Percentiles rank a stretch among this genome's conserved stretches.
Evolutionary conservation across 306 rosid genomes (phyloP).

Genomic region (Pterocarpus santalinus): DNA sequence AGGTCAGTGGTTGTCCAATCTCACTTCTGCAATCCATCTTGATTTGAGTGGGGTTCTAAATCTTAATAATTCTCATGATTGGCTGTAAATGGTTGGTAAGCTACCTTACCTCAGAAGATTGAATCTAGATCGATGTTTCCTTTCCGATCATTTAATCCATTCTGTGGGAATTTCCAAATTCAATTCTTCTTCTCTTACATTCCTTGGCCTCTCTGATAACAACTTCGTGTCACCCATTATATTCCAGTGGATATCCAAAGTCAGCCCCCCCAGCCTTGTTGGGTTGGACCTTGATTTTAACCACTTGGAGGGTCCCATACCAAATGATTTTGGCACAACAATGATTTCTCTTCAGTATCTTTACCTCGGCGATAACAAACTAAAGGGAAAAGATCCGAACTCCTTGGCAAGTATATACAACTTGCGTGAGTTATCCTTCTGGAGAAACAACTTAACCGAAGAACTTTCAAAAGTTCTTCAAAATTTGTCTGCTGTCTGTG

Average conservation of each 20-base stretch:
- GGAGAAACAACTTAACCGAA: background rate
- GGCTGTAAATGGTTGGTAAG: constrained; percentile 11
- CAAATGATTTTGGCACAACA: background rate
- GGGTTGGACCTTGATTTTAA: background rate
- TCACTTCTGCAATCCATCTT: constrained; percentile 34
- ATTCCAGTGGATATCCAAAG: background rate
- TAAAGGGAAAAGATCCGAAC: background rate
- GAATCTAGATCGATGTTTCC: background rate
- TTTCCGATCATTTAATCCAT: background rate
- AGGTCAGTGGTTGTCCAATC: constrained; percentile 40
- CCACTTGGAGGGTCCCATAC: background rate
- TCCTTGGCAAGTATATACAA: background rate
- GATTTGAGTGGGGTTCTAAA: background rate
- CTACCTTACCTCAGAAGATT: constrained; percentile 5
- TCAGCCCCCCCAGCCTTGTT: background rate
- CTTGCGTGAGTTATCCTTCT: background rate
- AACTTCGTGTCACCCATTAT: background rate
- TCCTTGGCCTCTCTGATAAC: background rate
- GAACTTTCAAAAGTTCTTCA: background rate
- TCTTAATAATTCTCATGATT: constrained; percentile 11
- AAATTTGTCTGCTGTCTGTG: background rate
- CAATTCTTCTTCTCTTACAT: background rate
- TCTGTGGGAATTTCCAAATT: background rate
- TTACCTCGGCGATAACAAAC: background rate
- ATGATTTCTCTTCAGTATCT: background rate